Percentiles rank a stretch among this genome's conserved stretches.
Conservation (phyloP, 2,329 filamentous ascomycete genomes). For the Phialemoniopsis sp. region DNA sequence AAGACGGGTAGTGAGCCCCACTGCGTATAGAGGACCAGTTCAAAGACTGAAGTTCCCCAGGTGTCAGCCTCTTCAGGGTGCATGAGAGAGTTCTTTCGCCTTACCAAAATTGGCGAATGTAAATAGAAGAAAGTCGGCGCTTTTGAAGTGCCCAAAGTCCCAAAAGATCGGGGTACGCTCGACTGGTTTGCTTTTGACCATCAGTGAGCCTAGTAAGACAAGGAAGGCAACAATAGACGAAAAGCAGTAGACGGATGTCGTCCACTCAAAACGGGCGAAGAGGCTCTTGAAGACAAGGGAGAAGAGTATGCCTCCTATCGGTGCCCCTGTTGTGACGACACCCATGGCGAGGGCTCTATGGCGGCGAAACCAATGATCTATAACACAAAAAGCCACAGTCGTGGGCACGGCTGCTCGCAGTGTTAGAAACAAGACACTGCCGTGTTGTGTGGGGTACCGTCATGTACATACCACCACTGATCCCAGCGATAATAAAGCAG, state of each 20-base stretch:
- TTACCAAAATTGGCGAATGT: slow-evolving; percentile 20
- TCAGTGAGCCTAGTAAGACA: slow-evolving; percentile 9
- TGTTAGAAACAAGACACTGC: background rate
- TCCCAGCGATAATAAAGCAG: slow-evolving; percentile 19
- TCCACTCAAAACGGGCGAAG: slow-evolving; percentile 16
- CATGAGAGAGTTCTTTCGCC: slow-evolving; percentile 1
- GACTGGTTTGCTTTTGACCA: slow-evolving; percentile 13
- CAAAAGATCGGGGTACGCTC: background rate
- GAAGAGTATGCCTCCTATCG: slow-evolving; percentile 23
- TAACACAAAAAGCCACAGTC: slow-evolving; percentile 17
- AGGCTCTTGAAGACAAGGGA: slow-evolving; percentile 18
- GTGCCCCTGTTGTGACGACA: slow-evolving; percentile 18
- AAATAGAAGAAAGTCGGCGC: slow-evolving; percentile 18
- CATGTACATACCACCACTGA: slow-evolving; percentile 13
- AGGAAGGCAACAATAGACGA: slow-evolving; percentile 14
- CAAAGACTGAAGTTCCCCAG: slow-evolving; percentile 14
- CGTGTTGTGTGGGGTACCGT: too few relatives aligned
- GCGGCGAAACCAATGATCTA: slow-evolving; percentile 18
- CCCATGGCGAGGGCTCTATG: slow-evolving; percentile 15
- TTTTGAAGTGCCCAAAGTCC: slow-evolving; percentile 10
- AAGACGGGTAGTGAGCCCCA: slow-evolving; percentile 23
- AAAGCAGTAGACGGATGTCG: slow-evolving; percentile 13
- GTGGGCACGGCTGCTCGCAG: slow-evolving; percentile 14
- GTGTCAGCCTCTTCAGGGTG: background rate
- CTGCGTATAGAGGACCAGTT: slow-evolving; percentile 22